Evolutionary conservation across 2,329 filamentous ascomycete species (phyloP), one percentile per base, ranked within the genome.

Genomic region (Chrysosporium keratinophilum): DNA sequence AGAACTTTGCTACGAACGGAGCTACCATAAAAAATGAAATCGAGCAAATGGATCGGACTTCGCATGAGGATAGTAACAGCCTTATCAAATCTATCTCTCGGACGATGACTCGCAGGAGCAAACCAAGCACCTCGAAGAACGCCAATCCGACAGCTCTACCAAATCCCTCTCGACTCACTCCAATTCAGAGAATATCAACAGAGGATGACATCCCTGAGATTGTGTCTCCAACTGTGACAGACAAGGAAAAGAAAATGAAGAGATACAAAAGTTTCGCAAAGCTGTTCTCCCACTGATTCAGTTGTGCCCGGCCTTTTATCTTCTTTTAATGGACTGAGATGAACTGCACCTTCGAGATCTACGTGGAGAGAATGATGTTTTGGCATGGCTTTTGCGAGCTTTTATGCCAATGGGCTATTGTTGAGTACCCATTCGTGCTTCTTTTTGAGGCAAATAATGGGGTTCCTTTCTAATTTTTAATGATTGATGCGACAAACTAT

Each of bases 1-100:
- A 88, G 54, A 84, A 85, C 58, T 70, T 87, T 14, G 88, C 85
- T 0, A 82, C 77, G 50, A 83, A 83, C 51, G 84, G 87, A 10
- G 82, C 75, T 59, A 95, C 87, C 0, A 72, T 87, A 14, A 74
- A 80, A 15, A 80, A 81, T 11, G 81, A 87, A 61, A 80, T 88
- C 44, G 80, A 85, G 51, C 78, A 81, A 33, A 62, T 78, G 56
- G 75, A 76, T 63, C 71, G 69, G 56, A 68, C 69, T 50, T 50
- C 50, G 14, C 69, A 72, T 39, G 69, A 66, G 1, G 71, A 73
- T 45, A 71, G 23, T 45, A 71, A 66, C 42, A 62, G 69, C 23
- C 62, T 72, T 11, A 63, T 77, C 53, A 74, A 71, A 53, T 64
- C 56, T 9, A 57, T 69, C 10, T 68, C 68, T 11, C 65, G 67